Base-by-base conservation (phyloP, 345 rosid genomes). In the Alliaria petiolata region DNA sequence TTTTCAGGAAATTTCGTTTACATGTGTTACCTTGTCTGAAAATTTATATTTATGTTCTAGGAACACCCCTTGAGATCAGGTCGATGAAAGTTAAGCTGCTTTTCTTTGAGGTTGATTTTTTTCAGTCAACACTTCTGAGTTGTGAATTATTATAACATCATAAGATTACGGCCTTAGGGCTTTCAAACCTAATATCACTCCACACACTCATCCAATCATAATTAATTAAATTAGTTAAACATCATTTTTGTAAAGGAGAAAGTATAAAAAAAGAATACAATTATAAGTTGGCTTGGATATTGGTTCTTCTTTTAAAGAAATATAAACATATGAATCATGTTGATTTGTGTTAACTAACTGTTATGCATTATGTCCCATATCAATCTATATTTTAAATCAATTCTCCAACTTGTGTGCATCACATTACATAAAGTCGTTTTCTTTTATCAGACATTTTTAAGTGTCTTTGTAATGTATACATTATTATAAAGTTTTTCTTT, bases 351-450 rank as follows among this genome's bases (percentile, higher is more conserved):
- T 60, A 68, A 61, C 58, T 67, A 68, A 67, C 33, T 68, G 69
- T 53, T 68, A 53, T 53, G 74, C 79, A 75, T 75, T 60, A 75
- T 68, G 79, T 43, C 74, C 74, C 69, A 68, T 35, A 53, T 51
- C 17, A 44, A 52, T 68, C 57, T 53, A 13, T 75, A 68, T n/a
- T 43, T 52, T 33, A 26, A n/a, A 2, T 0, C 17, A 33, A 22
- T 17, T 44, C 39, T 34, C 16, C 74, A 61, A 75, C 74, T 75
- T 67, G 58, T 67, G 43, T 75, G 58, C 69, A 53, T 75, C 69
- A 75, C 69, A 60, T 26, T 61, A 61, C 57, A 67, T 68, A 67
- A 75, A 68, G 74, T 68, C 74, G 6, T 43, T 68, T 53, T 75
- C 74, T 75, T 67, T 38, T 67, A 39, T 61, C 74, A 67, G 78